Conservation (phyloP, 805 yeast species). For the Saturnispora gosingensis region DNA sequence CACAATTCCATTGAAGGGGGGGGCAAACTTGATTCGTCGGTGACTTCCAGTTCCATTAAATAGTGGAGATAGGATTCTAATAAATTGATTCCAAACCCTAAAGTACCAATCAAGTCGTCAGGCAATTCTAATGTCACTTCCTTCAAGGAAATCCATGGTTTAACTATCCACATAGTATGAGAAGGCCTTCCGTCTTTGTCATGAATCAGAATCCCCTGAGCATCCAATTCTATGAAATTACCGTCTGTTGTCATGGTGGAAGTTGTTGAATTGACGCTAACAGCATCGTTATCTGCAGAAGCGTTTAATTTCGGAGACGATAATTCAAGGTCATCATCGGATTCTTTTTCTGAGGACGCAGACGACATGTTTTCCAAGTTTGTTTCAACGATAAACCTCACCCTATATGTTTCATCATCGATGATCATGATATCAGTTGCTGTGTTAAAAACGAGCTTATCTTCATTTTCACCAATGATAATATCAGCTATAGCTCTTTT, state of each 20-base stretch:
- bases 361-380: conserved; percentile 12
- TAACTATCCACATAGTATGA: conserved; percentile 89
- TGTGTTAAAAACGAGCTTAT: conserved; percentile 54
- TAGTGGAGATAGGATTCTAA: conserved; percentile 64
- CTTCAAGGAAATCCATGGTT: conserved; percentile 61
- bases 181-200: conserved; percentile 52
- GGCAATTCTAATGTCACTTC: conserved; percentile 63
- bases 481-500: conserved; percentile 50
- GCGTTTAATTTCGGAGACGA: conserved; percentile 1
- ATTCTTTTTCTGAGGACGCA: not conserved
- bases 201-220: conserved; percentile 83
- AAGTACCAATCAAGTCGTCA: conserved; percentile 51
- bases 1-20: conserved; percentile 79
- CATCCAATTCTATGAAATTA: conserved; percentile 67
- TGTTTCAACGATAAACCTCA: conserved; percentile 50
- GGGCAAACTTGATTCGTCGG: conserved; percentile 59
- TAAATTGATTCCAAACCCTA: conserved; percentile 86
- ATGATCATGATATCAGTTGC: conserved; percentile 62
- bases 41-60: conserved; percentile 53
- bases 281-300: conserved; percentile 19
- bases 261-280: conserved; percentile 21
- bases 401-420: conserved; percentile 72
- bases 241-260: conserved; percentile 46
- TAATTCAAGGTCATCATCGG: not conserved
- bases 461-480: conserved; percentile 58